Conservation (phyloP, 169 alveolate genomes). For the Eimeria necatrix region DNA sequence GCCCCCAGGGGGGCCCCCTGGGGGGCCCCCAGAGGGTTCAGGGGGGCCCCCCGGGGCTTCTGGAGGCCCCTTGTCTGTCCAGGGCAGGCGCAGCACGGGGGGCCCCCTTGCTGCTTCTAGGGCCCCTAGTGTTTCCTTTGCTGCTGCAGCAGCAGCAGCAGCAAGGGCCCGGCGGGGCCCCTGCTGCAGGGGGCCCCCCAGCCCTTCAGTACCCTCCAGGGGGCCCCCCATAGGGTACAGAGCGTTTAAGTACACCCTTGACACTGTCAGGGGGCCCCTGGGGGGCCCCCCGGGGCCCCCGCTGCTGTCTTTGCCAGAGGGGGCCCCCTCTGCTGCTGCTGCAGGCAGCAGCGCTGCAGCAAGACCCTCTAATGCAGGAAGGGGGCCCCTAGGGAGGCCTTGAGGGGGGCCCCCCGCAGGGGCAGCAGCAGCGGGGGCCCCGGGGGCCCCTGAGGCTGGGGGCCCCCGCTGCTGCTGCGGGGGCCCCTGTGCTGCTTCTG, state of each 20-base stretch:
- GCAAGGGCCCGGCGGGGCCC: background rate
- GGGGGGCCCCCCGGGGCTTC: background rate
- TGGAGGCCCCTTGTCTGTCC: background rate
- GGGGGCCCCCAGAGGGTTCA: too few species aligned
- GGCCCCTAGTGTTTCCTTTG: background rate
- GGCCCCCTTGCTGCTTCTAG: background rate
- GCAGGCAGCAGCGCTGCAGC: constrained; percentile 4
- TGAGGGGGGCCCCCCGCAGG: background rate
- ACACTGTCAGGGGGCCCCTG: background rate
- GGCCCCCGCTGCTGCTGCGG: background rate
- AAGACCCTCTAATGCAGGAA: background rate
- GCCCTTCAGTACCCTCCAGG: background rate
- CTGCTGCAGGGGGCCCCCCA: background rate
- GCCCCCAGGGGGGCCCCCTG: too few species aligned
- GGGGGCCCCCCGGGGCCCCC: background rate
- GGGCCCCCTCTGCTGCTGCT: background rate
- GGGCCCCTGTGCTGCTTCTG: background rate
- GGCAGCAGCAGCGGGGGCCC: constrained; percentile 19
- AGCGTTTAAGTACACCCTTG: background rate
- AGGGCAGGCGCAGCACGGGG: constrained; percentile 1
- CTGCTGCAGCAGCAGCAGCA: constrained; percentile 36
- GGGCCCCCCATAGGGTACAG: background rate
- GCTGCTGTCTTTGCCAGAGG: background rate
- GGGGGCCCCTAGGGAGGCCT: background rate
- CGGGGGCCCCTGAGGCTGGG: background rate